Conservation (phyloP, 1,284 basidiomycete species). For the Malassezia brasiliensis region DNA sequence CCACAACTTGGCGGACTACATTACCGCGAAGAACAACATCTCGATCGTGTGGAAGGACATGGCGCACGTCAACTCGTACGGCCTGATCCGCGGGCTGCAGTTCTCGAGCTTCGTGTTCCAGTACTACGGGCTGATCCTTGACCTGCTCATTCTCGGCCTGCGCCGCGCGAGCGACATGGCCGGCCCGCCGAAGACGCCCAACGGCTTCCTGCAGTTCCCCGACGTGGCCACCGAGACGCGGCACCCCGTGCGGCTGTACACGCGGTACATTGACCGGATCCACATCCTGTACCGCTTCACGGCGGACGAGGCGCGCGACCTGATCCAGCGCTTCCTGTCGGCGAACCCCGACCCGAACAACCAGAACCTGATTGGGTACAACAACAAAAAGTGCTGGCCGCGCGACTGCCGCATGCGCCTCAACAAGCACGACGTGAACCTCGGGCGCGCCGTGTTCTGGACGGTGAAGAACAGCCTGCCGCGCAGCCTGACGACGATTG, state of each 20-base stretch:
- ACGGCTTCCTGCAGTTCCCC: slow-evolving; percentile 45
- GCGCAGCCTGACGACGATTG: slow-evolving; percentile 90
- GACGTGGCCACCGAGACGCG: slow-evolving; percentile 40
- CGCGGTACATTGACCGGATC: slow-evolving; percentile 47
- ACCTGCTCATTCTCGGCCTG: slow-evolving; percentile 44
- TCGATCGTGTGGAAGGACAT: slow-evolving; percentile 48
- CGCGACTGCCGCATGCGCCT: slow-evolving; percentile 96
- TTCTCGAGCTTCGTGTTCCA: slow-evolving; percentile 48
- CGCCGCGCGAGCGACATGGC: slow-evolving; percentile 47
- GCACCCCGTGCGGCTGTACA: slow-evolving; percentile 46
- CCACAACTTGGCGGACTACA: slow-evolving; percentile 48
- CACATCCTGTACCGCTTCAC: slow-evolving; percentile 84
- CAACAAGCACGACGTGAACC: slow-evolving; percentile 98
- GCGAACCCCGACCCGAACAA: slow-evolving; percentile 97
- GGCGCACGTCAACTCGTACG: slow-evolving; percentile 47
- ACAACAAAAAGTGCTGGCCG: slow-evolving; percentile 99
- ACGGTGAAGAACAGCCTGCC: slow-evolving; percentile 97
- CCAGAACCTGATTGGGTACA: slow-evolving; percentile 97
- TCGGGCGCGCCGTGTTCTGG: slow-evolving; percentile 97
- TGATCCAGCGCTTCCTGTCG: slow-evolving; percentile 92
- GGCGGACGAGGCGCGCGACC: slow-evolving; percentile 93
- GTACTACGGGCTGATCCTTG: slow-evolving; percentile 47
- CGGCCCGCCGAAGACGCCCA: slow-evolving; percentile 44
- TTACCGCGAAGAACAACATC: slow-evolving; percentile 48
- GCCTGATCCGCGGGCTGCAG: slow-evolving; percentile 46